A percentile compares a stretch with the other conserved stretches of the same genome.
phyloP scores from a whole-genome alignment of 108 stramenopile genomes.

The Skeletonema potamos region DNA sequence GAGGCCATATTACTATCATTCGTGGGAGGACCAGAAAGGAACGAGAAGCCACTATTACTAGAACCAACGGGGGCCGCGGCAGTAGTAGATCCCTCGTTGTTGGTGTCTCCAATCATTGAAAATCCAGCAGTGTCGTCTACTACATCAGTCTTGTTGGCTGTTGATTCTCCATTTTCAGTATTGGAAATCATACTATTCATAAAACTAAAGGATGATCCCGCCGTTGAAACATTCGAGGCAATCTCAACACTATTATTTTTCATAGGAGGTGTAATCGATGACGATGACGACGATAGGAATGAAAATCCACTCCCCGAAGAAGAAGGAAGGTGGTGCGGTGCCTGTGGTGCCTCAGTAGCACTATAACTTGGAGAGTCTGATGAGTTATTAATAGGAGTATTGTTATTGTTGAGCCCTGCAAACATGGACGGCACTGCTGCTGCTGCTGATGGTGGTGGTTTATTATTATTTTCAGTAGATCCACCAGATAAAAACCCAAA shows the following conservation, averaged over 20 bases:
- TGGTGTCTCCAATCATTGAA: neutral
- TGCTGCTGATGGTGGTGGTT: neutral
- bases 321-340: neutral
- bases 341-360: neutral
- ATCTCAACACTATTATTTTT: neutral
- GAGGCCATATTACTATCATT: neutral
- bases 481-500: slow-evolving; percentile 44
- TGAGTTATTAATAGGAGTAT: neutral
- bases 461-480: neutral
- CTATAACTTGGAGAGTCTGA: neutral
- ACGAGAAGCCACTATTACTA: slow-evolving; percentile 20
- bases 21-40: neutral
- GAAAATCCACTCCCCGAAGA: slow-evolving; percentile 17
- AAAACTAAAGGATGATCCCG: slow-evolving; percentile 24
- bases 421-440: slow-evolving; percentile 22
- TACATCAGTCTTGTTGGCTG: too few species aligned
- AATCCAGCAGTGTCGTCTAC: too few species aligned
- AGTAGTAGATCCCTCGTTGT: neutral
- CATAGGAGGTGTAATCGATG: neutral
- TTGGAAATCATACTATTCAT: slow-evolving; percentile 7
- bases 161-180: neutral
- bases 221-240: neutral
- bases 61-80: neutral
- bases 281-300: slow-evolving; percentile 8
- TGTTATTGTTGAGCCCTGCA: slow-evolving; percentile 1